A percentile compares a stretch with the other conserved stretches of the same genome.
Evolutionary conservation across 345 rosid species (phyloP).

Genomic region (Gynandropsis gynandra): DNA sequence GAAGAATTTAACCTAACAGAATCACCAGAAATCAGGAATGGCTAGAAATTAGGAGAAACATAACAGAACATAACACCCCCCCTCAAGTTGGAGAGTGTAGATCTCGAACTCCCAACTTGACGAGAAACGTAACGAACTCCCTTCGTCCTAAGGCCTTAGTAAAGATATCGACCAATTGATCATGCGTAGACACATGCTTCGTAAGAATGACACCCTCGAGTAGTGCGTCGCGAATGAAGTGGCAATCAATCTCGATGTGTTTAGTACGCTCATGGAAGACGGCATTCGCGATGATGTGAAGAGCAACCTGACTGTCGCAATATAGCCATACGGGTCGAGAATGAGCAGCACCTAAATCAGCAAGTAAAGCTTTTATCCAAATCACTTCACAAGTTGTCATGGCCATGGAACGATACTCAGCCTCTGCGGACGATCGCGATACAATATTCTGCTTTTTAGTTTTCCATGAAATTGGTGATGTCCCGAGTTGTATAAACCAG

Average conservation of each 20-base stretch:
- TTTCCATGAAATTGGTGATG: not conserved
- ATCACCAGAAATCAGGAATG: no score
- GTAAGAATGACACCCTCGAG: no score
- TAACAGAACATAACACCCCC: no score
- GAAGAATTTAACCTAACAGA: no score
- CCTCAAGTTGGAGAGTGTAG: no score
- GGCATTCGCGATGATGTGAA: not conserved
- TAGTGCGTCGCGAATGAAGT: not conserved
- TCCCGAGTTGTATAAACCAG: not conserved
- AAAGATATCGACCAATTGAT: no score
- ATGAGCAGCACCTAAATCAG: not conserved
- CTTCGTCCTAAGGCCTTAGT: no score
- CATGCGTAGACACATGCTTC: no score
- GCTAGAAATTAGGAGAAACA: no score
- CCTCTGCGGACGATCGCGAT: not conserved
- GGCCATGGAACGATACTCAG: conserved; percentile 7
- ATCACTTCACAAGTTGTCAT: not conserved
- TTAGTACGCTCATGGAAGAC: conserved; percentile 8
- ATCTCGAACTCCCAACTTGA: no score
- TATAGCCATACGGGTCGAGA: not conserved
- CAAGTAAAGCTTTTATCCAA: not conserved
- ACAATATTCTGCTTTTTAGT: not conserved
- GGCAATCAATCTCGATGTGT: conserved; percentile 5
- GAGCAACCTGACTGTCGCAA: not conserved
- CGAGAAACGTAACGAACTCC: no score